Evolutionary conservation across 139 green algal genomes (phyloP).

Genomic region (Pseudopediastrum boryanum): DNA sequence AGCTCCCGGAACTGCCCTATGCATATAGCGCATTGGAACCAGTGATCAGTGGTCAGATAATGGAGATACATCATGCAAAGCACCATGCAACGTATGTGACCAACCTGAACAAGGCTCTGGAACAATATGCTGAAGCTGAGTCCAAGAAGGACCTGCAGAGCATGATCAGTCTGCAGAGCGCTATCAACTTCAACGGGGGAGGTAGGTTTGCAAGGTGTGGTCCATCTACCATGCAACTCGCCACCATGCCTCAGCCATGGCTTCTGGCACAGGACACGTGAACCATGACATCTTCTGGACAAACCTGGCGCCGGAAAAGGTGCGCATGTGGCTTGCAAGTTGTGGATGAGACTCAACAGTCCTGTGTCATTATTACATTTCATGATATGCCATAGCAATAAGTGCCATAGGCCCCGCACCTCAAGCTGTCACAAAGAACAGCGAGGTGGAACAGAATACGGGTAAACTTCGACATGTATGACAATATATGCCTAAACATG

Average conservation of each 20-base stretch:
- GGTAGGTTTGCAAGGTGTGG: slow-evolving; percentile 35
- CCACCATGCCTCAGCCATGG: neutral
- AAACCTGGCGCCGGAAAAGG: slow-evolving; percentile 86
- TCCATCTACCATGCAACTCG: neutral
- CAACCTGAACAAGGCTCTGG: slow-evolving; percentile 83
- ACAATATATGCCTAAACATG: too few relatives aligned
- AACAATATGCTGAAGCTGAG: slow-evolving; percentile 84
- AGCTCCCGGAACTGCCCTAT: slow-evolving; percentile 93
- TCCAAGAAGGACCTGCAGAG: slow-evolving; percentile 73
- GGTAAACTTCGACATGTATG: too few relatives aligned
- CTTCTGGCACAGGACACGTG: slow-evolving; percentile 80
- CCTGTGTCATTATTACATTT: too few relatives aligned
- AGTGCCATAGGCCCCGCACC: too few relatives aligned
- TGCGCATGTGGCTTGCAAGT: too few relatives aligned
- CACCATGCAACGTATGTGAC: slow-evolving; percentile 92
- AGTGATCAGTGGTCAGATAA: slow-evolving; percentile 91
- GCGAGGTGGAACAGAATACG: too few relatives aligned
- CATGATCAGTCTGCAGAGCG: slow-evolving; percentile 85
- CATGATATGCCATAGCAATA: too few relatives aligned
- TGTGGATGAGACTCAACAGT: too few relatives aligned
- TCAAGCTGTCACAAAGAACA: too few relatives aligned
- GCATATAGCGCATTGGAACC: slow-evolving; percentile 91
- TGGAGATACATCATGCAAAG: slow-evolving; percentile 97
- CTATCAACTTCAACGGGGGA: slow-evolving; percentile 97
- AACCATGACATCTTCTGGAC: slow-evolving; percentile 99